Percentiles rank a stretch among this genome's conserved stretches.
Conservation (phyloP, 1,284 basidiomycete species). For the Ceratobasidium sp. region DNA sequence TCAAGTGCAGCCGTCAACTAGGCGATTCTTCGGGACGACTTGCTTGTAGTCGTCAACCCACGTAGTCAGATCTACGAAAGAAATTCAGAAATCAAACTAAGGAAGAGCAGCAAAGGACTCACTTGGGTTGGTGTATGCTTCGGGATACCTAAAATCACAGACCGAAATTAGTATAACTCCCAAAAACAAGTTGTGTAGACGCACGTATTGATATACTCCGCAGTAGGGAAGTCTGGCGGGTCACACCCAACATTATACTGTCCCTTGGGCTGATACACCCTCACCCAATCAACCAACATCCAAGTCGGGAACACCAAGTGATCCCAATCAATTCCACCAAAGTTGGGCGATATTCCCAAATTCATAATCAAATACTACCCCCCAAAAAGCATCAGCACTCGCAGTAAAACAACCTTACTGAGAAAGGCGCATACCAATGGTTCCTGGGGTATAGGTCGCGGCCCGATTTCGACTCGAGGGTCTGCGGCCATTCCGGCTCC, state of each 20-base stretch:
- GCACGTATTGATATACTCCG: constrained; percentile 75
- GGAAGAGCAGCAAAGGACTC: neutral
- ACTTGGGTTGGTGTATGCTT: constrained; percentile 21
- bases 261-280: constrained; percentile 80
- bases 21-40: constrained; percentile 18
- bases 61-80: constrained; percentile 10
- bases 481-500: constrained; percentile 77
- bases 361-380: constrained; percentile 79
- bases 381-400: neutral
- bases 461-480: constrained; percentile 69
- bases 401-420: neutral
- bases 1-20: constrained; percentile 23
- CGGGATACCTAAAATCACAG: neutral
- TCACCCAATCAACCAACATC: constrained; percentile 84
- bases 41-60: constrained; percentile 40
- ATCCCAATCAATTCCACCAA: constrained; percentile 73
- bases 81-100: neutral
- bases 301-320: constrained; percentile 58
- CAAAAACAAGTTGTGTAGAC: constrained; percentile 47
- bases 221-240: constrained; percentile 81
- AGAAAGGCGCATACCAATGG: constrained; percentile 69
- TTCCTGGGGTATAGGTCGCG: constrained; percentile 82
- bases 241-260: constrained; percentile 84
- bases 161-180: too few relatives aligned
- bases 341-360: constrained; percentile 84